These are phyloP conservation scores for Ophioceras dolichostomum DNA, from an alignment of 2,329 filamentous ascomycete species.

Conservation along the genomic window DNA sequence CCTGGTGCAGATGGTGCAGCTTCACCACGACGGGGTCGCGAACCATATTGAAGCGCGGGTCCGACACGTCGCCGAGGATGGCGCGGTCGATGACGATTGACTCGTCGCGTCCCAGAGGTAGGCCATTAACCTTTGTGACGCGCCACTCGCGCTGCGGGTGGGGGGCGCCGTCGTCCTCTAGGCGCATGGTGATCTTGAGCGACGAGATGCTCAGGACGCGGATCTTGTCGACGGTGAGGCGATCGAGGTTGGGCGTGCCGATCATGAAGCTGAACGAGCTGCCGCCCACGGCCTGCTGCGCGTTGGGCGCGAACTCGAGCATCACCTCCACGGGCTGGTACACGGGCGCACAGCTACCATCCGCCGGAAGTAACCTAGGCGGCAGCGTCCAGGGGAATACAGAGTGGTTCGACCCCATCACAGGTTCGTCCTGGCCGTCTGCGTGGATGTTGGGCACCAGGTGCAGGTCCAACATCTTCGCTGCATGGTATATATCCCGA, in stretches of 20 bases:
- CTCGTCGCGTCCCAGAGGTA: conserved; percentile 77
- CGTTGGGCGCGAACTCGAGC: conserved; percentile 47
- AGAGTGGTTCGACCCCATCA: conserved; percentile 35
- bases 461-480: conserved; percentile 72
- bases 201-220: conserved; percentile 40
- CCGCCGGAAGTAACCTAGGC: conserved; percentile 54
- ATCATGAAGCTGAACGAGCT: conserved; percentile 33
- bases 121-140: conserved; percentile 69
- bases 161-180: conserved; percentile 33
- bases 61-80: conserved; percentile 62
- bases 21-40: conserved; percentile 44
- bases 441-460: conserved; percentile 45
- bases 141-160: conserved; percentile 40
- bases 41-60: conserved; percentile 73
- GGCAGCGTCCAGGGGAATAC: conserved; percentile 93
- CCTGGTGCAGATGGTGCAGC: conserved; percentile 33
- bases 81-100: conserved; percentile 69
- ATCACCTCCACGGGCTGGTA: conserved; percentile 57
- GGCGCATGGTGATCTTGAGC: conserved; percentile 53
- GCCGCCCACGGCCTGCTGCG: conserved; percentile 23
- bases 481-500: conserved; percentile 76
- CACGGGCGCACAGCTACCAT: conserved; percentile 68
- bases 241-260: conserved; percentile 32
- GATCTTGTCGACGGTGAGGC: conserved; percentile 31
- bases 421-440: too few relatives aligned